Evolutionary conservation across 495 filamentous ascomycete genomes (phyloP).

Genomic region (Penicillium egyptiacum): DNA sequence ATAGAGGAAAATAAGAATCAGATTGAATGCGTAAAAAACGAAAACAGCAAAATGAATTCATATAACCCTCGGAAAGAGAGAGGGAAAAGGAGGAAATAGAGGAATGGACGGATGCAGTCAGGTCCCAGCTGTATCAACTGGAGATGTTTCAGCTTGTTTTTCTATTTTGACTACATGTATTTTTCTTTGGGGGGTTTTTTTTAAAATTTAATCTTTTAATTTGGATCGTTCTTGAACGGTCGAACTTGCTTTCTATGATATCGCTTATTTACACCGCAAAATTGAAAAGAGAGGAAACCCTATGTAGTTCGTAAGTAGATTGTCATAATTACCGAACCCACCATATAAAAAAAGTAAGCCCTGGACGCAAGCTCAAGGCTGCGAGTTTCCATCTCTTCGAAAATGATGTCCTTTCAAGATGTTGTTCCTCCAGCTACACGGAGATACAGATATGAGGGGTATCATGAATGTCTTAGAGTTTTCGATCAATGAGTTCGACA

Average conservation of each 20-base stretch:
- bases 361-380: too few species aligned
- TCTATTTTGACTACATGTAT: not conserved
- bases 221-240: too few species aligned
- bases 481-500: not conserved
- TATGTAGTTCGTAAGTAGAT: too few species aligned
- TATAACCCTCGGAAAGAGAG: constrained; percentile 1
- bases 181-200: not conserved
- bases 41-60: constrained; percentile 11
- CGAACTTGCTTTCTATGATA: too few species aligned
- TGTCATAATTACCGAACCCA: too few species aligned
- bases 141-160: constrained; percentile 21
- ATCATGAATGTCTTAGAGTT: constrained; percentile 4
- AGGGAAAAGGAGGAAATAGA: constrained; percentile 16
- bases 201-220: not conserved
- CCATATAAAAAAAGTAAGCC: too few species aligned
- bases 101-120: constrained; percentile 29
- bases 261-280: too few species aligned
- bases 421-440: not conserved
- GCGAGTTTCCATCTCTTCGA: too few species aligned
- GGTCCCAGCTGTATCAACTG: constrained; percentile 10
- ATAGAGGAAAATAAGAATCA: not conserved
- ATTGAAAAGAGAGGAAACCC: too few species aligned
- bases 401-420: not conserved
- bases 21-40: constrained; percentile 8
- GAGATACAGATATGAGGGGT: constrained; percentile 4